Percentiles rank a stretch among this genome's conserved stretches.
phyloP scores from a whole-genome alignment of 257 asterid genomes.

The Solanum gandarillasii region DNA sequence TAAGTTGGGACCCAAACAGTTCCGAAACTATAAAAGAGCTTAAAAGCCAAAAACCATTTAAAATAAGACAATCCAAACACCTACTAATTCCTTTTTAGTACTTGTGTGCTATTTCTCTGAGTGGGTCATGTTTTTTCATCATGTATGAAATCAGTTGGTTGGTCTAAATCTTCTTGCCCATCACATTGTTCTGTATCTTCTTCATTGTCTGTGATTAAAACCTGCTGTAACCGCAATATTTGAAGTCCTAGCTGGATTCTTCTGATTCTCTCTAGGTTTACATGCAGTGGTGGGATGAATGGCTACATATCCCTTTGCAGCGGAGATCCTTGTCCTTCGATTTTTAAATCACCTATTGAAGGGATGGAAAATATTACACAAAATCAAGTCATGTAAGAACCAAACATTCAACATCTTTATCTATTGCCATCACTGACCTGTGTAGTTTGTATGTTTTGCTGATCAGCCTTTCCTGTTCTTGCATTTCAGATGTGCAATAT shows the following conservation, averaged over 20 bases:
- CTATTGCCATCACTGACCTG: neutral
- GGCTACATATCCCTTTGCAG: slow-evolving; percentile 81
- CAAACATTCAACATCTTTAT: neutral
- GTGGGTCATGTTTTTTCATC: neutral
- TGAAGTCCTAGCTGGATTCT: slow-evolving; percentile 1
- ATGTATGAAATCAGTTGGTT: neutral
- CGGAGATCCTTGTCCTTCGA: slow-evolving; percentile 95
- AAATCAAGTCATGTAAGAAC: slow-evolving; percentile 93
- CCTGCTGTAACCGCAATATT: neutral
- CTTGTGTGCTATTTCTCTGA: neutral
- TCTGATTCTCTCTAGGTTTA: neutral
- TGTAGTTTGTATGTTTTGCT: neutral
- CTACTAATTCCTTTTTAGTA: neutral
- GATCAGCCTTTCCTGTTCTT: neutral
- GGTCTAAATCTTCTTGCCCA: neutral
- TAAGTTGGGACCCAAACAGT: neutral
- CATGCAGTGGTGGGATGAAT: slow-evolving; percentile 91
- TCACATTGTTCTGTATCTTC: neutral
- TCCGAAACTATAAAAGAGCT: neutral
- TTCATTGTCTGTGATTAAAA: neutral
- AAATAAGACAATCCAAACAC: neutral
- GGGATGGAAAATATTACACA: slow-evolving; percentile 80
- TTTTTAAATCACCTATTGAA: slow-evolving; percentile 80
- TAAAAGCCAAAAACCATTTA: neutral
- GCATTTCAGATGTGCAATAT: slow-evolving; percentile 70